These are phyloP conservation scores for Cytospora piceicola DNA, from an alignment of 2,329 filamentous ascomycete genomes.

Conservation along the genomic window DNA sequence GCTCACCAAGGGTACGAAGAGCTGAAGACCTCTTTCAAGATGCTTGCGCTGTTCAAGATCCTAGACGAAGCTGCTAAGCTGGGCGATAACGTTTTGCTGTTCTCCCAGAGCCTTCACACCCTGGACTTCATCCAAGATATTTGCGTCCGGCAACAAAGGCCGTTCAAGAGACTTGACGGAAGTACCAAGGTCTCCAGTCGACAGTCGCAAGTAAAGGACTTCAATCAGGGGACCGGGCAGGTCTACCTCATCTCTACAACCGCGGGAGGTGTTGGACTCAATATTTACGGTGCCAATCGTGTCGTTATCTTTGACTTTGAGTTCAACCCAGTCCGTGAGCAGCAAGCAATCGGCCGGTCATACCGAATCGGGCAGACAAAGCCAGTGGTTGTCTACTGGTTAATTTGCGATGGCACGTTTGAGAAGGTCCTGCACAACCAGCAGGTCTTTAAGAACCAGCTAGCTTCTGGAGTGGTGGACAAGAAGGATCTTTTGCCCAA, in stretches of 20 bases:
- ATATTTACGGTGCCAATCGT: slow-evolving; percentile 81
- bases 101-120: slow-evolving; percentile 72
- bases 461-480: slow-evolving; percentile 81
- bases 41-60: slow-evolving; percentile 68
- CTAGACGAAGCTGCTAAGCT: slow-evolving; percentile 63
- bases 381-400: slow-evolving; percentile 81
- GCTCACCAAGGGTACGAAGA: slow-evolving; percentile 47
- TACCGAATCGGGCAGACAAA: slow-evolving; percentile 86
- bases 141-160: slow-evolving; percentile 50
- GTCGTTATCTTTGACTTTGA: slow-evolving; percentile 84
- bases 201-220: slow-evolving; percentile 66
- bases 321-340: slow-evolving; percentile 80
- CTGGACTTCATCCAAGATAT: slow-evolving; percentile 69
- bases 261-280: slow-evolving; percentile 82
- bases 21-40: slow-evolving; percentile 67
- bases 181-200: slow-evolving; percentile 58
- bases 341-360: slow-evolving; percentile 83
- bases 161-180: slow-evolving; percentile 70
- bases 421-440: slow-evolving; percentile 76
- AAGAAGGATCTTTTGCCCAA: slow-evolving; percentile 75
- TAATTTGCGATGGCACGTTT: slow-evolving; percentile 77
- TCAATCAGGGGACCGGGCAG: slow-evolving; percentile 62
- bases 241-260: slow-evolving; percentile 82
- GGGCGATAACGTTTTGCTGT: slow-evolving; percentile 78
- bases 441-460: slow-evolving; percentile 79